Base-by-base conservation (phyloP, 2,329 filamentous ascomycete species). In the Paraconiothyrium sp. region DNA sequence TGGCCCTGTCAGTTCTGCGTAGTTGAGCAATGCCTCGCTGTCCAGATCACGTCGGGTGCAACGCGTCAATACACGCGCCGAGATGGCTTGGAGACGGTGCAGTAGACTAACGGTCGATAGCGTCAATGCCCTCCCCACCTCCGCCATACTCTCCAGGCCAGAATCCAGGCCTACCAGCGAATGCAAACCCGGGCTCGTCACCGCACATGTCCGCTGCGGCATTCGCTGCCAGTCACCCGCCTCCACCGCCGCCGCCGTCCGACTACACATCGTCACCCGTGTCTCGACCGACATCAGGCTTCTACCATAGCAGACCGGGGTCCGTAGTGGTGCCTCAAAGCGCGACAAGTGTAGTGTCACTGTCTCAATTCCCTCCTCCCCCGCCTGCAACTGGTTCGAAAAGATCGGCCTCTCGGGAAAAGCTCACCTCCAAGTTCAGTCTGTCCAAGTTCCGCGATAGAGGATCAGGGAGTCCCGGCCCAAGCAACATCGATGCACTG, bases 141-240 rank as follows among this genome's bases (percentile, higher is more conserved):
- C 82, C 82, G 20, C 82, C 82, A 22, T 84, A 84, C 67, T 81
- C 81, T 47, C 81, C 82, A 16, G 79, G 75, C n/a, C 80, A 79
- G 56, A 76, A 75, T 35, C 78, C 79, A 59, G 75, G 69, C 63
- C 66, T 74, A 30, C 71, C 75, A 2, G 77, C 79, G 54, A 71
- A 72, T 44, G 77, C 79, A 55, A 71, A 72, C 39, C 57, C 73
- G 11, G 69, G 71, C 27, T 73, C 77, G 1, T 81, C 81, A 20
- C 79, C 79, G n/a, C 69, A 80, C 61, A 54, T 75, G 34, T 73
- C 80, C 4, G 69, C 67, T 51, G 67, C 65, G 51, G 69, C 72
- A 1, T 82, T 80, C 57, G 74, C 78, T 3, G 77, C 77, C 27
- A 71, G 68, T 46, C 77, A 76, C 39, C 79, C 78, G 3, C 72